A percentile compares a stretch with the other conserved stretches of the same genome.
Evolutionary conservation across 495 filamentous ascomycete genomes (phyloP).

Genomic region (Aspergillus haitiensis): DNA sequence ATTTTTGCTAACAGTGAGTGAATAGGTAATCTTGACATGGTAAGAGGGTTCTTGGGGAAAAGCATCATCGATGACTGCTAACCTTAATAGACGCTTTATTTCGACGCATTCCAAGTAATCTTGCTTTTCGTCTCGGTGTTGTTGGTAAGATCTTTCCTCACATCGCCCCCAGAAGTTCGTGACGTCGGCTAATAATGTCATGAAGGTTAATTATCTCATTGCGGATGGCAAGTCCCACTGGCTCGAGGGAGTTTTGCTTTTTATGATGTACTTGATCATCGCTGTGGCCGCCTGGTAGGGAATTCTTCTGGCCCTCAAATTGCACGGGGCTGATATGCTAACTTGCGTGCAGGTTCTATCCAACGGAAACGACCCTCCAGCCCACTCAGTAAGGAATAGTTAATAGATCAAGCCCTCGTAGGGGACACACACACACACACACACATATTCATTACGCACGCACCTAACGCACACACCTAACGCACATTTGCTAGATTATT

Average conservation of each 20-base stretch:
- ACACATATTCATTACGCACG: neutral
- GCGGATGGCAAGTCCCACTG: slow-evolving; percentile 60
- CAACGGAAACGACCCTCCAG: neutral
- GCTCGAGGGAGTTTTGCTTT: slow-evolving; percentile 74
- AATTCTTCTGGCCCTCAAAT: neutral
- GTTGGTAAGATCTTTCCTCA: slow-evolving; percentile 41
- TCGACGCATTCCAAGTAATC: slow-evolving; percentile 80
- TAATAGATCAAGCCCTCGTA: no score
- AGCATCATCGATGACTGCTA: slow-evolving; percentile 14
- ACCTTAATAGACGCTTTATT: slow-evolving; percentile 64
- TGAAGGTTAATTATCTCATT: slow-evolving; percentile 76
- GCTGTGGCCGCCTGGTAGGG: slow-evolving; percentile 57
- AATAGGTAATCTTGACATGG: slow-evolving; percentile 40
- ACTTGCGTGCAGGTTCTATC: slow-evolving; percentile 22
- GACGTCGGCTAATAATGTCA: neutral
- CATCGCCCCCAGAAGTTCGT: neutral
- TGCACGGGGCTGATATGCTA: neutral
- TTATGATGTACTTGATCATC: slow-evolving; percentile 74
- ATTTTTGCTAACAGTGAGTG: slow-evolving; percentile 5
- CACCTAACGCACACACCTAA: neutral
- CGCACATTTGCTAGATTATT: neutral
- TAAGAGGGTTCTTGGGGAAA: slow-evolving; percentile 17
- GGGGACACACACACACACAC: no score
- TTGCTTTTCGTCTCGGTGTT: slow-evolving; percentile 77
- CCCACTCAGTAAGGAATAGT: no score